Evolutionary conservation across 225 moss, liverwort and hornwort species (phyloP).

Genomic region (Asterella californica): DNA sequence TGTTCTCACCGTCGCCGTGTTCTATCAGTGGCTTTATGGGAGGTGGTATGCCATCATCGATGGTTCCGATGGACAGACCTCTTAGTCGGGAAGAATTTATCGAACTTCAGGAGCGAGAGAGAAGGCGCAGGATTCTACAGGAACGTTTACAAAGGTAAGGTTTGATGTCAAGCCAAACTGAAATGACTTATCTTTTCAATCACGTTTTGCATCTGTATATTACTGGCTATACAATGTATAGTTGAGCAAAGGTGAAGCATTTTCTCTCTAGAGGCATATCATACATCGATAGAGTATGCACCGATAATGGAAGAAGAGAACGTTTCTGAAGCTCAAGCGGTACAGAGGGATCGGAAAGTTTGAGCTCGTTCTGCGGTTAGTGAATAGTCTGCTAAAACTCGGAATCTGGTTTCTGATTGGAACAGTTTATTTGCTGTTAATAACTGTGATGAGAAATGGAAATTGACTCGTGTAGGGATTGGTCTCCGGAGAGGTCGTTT

Average conservation of each 20-base stretch:
- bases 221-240: too few relatives aligned
- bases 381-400: background rate
- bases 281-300: background rate
- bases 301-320: background rate
- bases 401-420: background rate
- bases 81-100: constrained; percentile 88
- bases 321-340: background rate
- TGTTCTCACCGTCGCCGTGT: background rate
- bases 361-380: background rate
- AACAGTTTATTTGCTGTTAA: background rate
- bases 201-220: too few relatives aligned
- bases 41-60: constrained; percentile 58
- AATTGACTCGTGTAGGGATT: constrained; percentile 53
- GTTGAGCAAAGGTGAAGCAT: too few relatives aligned
- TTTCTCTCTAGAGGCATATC: too few relatives aligned
- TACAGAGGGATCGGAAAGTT: background rate
- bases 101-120: constrained; percentile 84
- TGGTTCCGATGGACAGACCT: constrained; percentile 83
- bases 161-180: background rate
- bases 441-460: background rate
- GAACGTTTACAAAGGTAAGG: constrained; percentile 75
- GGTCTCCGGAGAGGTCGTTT: constrained; percentile 73
- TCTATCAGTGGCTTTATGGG: constrained; percentile 71
- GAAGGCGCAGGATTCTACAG: constrained; percentile 64
- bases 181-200: background rate